A percentile compares a stretch with the other conserved stretches of the same genome.
Evolutionary conservation across 2,329 filamentous ascomycete species (phyloP).

Genomic region (Triangularia setosa): DNA sequence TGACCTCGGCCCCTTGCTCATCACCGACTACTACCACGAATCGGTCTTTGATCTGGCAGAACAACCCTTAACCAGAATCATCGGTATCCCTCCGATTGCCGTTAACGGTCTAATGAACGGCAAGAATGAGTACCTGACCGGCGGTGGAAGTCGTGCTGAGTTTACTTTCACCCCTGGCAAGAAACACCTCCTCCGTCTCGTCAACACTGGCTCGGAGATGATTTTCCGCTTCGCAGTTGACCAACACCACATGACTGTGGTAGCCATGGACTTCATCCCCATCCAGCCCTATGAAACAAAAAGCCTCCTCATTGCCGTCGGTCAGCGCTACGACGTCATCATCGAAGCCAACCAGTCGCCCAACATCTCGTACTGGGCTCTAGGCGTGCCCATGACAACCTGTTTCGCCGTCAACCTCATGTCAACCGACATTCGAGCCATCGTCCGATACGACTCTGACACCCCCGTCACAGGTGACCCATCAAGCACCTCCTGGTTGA

Average conservation of each 20-base stretch:
- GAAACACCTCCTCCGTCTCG: constrained; percentile 25
- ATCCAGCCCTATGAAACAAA: constrained; percentile 45
- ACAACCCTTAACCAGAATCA: neutral
- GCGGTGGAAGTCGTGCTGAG: constrained; percentile 35
- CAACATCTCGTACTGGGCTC: constrained; percentile 14
- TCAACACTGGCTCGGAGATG: constrained; percentile 43
- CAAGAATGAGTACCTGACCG: constrained; percentile 26
- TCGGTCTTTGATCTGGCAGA: neutral
- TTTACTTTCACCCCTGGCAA: constrained; percentile 27
- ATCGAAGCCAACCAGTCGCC: constrained; percentile 7
- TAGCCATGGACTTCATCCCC: constrained; percentile 46
- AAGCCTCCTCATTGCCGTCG: constrained; percentile 42
- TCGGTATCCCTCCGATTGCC: constrained; percentile 24
- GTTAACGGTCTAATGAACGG: constrained; percentile 19
- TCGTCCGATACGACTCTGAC: constrained; percentile 8
- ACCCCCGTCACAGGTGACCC: neutral
- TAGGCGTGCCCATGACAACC: neutral
- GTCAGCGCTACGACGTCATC: constrained; percentile 22
- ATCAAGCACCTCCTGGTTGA: neutral
- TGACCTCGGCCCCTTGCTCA: constrained; percentile 12
- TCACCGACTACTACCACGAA: constrained; percentile 13
- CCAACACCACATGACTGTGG: constrained; percentile 43
- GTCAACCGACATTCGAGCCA: neutral
- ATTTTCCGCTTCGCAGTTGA: constrained; percentile 45
- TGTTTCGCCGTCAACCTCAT: neutral